Base-by-base conservation (phyloP, 2,329 filamentous ascomycete species). In the Pseudomassariella vexata region DNA sequence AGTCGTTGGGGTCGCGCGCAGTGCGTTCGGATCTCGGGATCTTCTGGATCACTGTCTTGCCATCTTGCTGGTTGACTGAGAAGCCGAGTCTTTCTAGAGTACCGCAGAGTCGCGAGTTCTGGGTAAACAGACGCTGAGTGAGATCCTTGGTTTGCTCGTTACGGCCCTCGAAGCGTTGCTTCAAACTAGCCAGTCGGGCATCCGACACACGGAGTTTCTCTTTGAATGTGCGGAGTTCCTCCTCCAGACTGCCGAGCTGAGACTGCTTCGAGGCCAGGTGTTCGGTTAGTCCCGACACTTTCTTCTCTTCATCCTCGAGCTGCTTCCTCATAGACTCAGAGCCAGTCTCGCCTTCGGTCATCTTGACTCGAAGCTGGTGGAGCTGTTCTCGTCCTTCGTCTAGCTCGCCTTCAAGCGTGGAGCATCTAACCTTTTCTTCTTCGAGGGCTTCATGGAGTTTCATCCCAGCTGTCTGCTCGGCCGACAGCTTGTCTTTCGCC, bases 61-160 rank as follows among this genome's bases (percentile, higher is more conserved):
- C 76, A 24, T 82, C 79, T 40, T 87, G 79, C 20, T 86, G 79
- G 3, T 78, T 77, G 11, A 96, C 73, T 1, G 82, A 79, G 52
- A 92, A 95, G 9, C 90, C 90, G 5, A 96, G 70, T 19, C 87
- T 77, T 52, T 96, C 89, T 1, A 98, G 68, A 28, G 98, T 76
- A 31, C 82, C 79, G 37, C 76, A 75, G n/a, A 95, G 68, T 16
- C 86, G 81, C 45, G 94, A 85, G 40, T 92, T 89, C 40, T 95
- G 85, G 2, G 78, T 72, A 53, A 86, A 94, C 4, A 95, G 68
- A 35, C 81, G 78, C 48, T 88, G 83, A 2, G 88, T 94, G 9
- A 96, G 66, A 41, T 95, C 86, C 53, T 85, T 87, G 5, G 86
- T 81, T 40, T 80, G 81, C 32, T 70, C 66, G 24, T 82, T 82